A percentile compares a stretch with the other conserved stretches of the same genome.
These are phyloP conservation scores for Collybiopsis luxurians DNA, from an alignment of 768 basidiomycete species.

Conservation along the genomic window DNA sequence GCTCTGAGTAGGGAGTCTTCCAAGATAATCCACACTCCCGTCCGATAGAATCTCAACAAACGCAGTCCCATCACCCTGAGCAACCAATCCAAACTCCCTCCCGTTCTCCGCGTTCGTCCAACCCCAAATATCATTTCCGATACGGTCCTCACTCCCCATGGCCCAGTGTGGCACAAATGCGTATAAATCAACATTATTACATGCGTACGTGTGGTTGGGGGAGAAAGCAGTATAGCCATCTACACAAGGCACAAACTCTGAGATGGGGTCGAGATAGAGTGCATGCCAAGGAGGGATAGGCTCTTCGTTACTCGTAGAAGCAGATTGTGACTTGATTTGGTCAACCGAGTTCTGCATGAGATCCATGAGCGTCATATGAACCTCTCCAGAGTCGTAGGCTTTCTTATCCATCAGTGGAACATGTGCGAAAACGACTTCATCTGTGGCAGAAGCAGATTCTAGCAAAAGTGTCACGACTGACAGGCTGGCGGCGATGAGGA, in stretches of 20 bases:
- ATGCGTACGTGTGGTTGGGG: conserved; percentile 12
- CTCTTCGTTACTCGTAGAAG: background rate
- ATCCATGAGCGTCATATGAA: conserved; percentile 10
- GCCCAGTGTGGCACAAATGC: conserved; percentile 16
- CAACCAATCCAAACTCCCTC: conserved; percentile 16
- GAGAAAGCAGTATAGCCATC: conserved; percentile 7
- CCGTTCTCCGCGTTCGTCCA: conserved; percentile 14
- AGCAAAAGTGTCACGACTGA: background rate
- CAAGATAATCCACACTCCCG: conserved; percentile 19
- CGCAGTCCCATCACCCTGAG: conserved; percentile 17
- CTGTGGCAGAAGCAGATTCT: background rate
- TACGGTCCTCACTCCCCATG: conserved; percentile 13
- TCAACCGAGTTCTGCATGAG: background rate
- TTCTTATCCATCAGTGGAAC: conserved; percentile 9
- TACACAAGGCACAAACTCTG: conserved; percentile 9
- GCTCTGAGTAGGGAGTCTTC: conserved; percentile 22
- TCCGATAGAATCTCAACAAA: conserved; percentile 11
- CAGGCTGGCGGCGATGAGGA: background rate
- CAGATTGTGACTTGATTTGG: background rate
- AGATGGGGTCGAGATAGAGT: background rate
- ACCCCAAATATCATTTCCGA: conserved; percentile 15
- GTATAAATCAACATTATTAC: conserved; percentile 18
- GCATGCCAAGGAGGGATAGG: conserved; percentile 1
- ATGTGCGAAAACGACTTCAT: conserved; percentile 1
- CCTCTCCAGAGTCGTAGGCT: conserved; percentile 14